These are phyloP conservation scores for Westerdykella aurantiaca DNA, from an alignment of 2,329 filamentous ascomycete species.

Conservation along the genomic window DNA sequence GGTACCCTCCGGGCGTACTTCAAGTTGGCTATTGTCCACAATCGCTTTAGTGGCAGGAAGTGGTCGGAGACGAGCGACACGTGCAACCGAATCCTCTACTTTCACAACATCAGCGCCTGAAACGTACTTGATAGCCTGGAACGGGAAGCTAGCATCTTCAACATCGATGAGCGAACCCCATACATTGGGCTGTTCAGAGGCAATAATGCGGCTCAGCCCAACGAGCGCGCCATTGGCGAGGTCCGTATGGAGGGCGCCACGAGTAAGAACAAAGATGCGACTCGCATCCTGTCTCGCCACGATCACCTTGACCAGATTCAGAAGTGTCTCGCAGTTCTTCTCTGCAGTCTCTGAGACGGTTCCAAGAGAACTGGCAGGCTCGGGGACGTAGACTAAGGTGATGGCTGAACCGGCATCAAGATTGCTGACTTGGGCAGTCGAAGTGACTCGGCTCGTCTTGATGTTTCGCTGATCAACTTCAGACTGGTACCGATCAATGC, in stretches of 20 bases:
- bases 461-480: background rate
- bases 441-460: background rate
- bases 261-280: slow-evolving; percentile 28
- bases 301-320: slow-evolving; percentile 11
- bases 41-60: slow-evolving; percentile 8
- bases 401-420: background rate
- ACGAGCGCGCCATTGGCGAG: slow-evolving; percentile 27
- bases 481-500: background rate
- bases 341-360: slow-evolving; percentile 4
- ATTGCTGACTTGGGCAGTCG: background rate
- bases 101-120: slow-evolving; percentile 32
- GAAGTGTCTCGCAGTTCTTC: slow-evolving; percentile 9
- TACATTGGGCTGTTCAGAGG: slow-evolving; percentile 34
- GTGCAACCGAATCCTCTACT: slow-evolving; percentile 30
- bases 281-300: slow-evolving; percentile 4
- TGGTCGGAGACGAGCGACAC: slow-evolving; percentile 22
- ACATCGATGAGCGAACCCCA: slow-evolving; percentile 37
- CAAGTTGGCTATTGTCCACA: slow-evolving; percentile 7
- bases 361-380: background rate
- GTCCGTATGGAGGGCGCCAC: slow-evolving; percentile 14
- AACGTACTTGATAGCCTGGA: slow-evolving; percentile 34
- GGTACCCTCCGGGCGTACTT: slow-evolving; percentile 26
- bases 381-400: background rate
- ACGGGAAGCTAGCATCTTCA: slow-evolving; percentile 27
- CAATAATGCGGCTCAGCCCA: slow-evolving; percentile 36